phyloP scores from a whole-genome alignment of 495 filamentous ascomycete species.

The Penicillium roqueforti region DNA sequence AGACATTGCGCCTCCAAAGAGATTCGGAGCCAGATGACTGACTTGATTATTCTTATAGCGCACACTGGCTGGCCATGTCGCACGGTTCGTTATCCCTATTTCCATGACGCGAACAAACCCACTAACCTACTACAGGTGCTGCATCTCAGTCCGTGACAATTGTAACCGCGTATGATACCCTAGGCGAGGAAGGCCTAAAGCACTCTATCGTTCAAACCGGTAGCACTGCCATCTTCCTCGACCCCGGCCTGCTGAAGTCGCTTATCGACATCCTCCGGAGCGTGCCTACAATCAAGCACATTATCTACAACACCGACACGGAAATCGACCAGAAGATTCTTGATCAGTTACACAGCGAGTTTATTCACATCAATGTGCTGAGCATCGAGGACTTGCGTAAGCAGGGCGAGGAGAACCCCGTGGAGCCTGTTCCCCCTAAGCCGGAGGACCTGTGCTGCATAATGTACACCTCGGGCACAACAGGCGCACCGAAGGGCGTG shows the following conservation, averaged over 20 bases:
- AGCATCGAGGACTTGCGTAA: constrained; percentile 84
- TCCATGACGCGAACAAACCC: neutral
- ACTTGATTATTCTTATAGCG: constrained; percentile 35
- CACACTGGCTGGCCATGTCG: constrained; percentile 74
- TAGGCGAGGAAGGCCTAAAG: constrained; percentile 87
- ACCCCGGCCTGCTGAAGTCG: constrained; percentile 76
- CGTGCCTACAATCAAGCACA: constrained; percentile 68
- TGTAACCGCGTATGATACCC: constrained; percentile 96
- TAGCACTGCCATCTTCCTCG: constrained; percentile 85
- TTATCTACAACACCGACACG: constrained; percentile 84
- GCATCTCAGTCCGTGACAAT: constrained; percentile 92
- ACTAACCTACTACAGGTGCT: constrained; percentile 36
- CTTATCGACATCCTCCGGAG: constrained; percentile 77
- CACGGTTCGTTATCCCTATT: constrained; percentile 45
- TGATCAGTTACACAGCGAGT: constrained; percentile 69
- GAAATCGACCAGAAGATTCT: constrained; percentile 74
- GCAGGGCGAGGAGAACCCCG: constrained; percentile 75
- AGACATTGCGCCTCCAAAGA: constrained; percentile 1
- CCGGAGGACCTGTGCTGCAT: constrained; percentile 93
- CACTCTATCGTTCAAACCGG: constrained; percentile 88
- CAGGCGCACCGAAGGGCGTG: constrained; percentile 93
- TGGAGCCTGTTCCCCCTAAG: constrained; percentile 73
- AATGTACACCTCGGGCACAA: constrained; percentile 99
- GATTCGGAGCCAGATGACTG: neutral
- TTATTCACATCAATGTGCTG: constrained; percentile 64